A percentile compares a stretch with the other conserved stretches of the same genome.
These are phyloP conservation scores for Pezicula carpinea DNA, from an alignment of 2,329 filamentous ascomycete genomes.

Conservation along the genomic window DNA sequence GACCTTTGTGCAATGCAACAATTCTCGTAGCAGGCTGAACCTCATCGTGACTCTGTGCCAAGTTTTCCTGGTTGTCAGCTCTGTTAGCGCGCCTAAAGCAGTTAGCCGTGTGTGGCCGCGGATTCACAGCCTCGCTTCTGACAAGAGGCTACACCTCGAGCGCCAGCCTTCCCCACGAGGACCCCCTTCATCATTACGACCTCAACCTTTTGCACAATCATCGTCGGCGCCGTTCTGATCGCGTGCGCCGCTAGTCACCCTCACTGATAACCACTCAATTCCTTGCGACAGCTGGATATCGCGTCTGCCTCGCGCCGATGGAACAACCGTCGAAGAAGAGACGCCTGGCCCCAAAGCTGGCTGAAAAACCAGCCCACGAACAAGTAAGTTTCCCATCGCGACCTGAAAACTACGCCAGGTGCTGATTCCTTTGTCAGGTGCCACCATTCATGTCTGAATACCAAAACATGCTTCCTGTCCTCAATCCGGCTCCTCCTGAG, in stretches of 20 bases:
- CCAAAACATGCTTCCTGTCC: conserved; percentile 22
- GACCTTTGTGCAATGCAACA: no score
- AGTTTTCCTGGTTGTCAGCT: no score
- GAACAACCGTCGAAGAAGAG: conserved; percentile 31
- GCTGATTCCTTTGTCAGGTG: conserved; percentile 10
- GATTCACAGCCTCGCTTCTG: neutral
- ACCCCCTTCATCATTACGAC: neutral
- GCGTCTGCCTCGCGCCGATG: conserved; percentile 21
- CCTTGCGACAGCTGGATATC: neutral
- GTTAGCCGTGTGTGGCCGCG: neutral
- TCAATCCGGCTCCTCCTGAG: conserved; percentile 27
- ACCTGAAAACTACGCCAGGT: neutral
- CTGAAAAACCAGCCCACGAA: conserved; percentile 27
- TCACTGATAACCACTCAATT: neutral
- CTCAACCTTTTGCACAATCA: neutral
- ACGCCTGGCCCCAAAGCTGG: conserved; percentile 29
- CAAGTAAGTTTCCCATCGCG: conserved; percentile 20
- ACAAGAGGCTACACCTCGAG: neutral
- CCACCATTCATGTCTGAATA: conserved; percentile 26
- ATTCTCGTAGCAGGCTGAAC: no score
- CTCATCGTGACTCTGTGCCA: no score
- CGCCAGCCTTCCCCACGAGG: neutral
- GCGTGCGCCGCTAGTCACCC: neutral
- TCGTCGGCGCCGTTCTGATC: neutral
- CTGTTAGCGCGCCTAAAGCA: no score